These are phyloP conservation scores for Taiwanofungus camphoratus DNA, from an alignment of 1,284 basidiomycete species.

Conservation along the genomic window DNA sequence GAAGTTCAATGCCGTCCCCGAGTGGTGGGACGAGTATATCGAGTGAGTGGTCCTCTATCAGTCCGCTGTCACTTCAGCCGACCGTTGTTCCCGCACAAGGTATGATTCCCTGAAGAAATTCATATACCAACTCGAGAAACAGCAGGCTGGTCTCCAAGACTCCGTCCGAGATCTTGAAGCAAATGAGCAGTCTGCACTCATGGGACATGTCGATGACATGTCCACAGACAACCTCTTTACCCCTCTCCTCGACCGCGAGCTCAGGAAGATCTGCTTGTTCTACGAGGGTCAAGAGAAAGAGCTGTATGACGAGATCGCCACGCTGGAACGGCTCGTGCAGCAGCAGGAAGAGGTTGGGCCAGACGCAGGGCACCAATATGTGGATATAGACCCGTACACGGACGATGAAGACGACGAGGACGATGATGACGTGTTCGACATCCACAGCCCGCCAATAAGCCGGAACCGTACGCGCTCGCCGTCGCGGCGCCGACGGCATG, in stretches of 20 bases:
- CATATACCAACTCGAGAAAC: constrained; percentile 80
- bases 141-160: constrained; percentile 40
- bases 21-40: constrained; percentile 95
- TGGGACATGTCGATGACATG: constrained; percentile 31
- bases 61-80: neutral
- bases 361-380: constrained; percentile 36
- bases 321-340: constrained; percentile 62
- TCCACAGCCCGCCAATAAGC: constrained; percentile 19
- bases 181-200: constrained; percentile 52
- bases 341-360: constrained; percentile 65
- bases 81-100: constrained; percentile 29
- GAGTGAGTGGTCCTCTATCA: constrained; percentile 42
- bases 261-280: constrained; percentile 79
- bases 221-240: constrained; percentile 59
- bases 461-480: constrained; percentile 20
- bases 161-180: constrained; percentile 46
- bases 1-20: constrained; percentile 90
- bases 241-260: constrained; percentile 77
- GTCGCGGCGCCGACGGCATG: constrained; percentile 30
- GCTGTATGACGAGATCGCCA: constrained; percentile 54
- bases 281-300: constrained; percentile 78
- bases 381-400: constrained; percentile 30
- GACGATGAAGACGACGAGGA: constrained; percentile 62
- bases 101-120: constrained; percentile 87
- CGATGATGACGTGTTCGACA: constrained; percentile 48